Evolutionary conservation across 2,329 filamentous ascomycete species (phyloP).

Genomic region (Aspergillus sp.): DNA sequence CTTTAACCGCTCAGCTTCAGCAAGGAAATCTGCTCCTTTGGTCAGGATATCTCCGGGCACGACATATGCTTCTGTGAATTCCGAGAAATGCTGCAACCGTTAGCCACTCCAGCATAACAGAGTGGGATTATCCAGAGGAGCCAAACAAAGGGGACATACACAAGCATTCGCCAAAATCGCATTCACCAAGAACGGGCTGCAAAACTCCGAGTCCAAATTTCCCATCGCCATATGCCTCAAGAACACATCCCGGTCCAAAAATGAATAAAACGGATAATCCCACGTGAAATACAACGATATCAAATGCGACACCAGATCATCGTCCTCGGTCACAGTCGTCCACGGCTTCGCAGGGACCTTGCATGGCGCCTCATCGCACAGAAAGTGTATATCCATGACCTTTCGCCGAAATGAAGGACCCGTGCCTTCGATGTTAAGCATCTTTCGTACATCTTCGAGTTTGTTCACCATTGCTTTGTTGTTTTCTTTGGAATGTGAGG

Average conservation of each 20-base stretch:
- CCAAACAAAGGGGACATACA: conserved; percentile 18
- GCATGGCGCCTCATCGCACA: conserved; percentile 30
- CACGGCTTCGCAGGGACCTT: conserved; percentile 50
- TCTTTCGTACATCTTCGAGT: conserved; percentile 22
- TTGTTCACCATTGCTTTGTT: conserved; percentile 15
- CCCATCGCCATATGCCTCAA: conserved; percentile 44
- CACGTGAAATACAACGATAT: conserved; percentile 91
- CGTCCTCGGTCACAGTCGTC: conserved; percentile 73
- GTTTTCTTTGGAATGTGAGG: neutral
- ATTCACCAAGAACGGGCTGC: conserved; percentile 82
- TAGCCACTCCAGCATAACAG: neutral
- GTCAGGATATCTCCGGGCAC: conserved; percentile 30
- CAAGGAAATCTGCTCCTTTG: conserved; percentile 30
- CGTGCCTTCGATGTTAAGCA: conserved; percentile 25
- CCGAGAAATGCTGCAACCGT: conserved; percentile 27
- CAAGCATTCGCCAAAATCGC: conserved; percentile 63
- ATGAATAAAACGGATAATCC: conserved; percentile 79
- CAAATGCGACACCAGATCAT: conserved; percentile 68
- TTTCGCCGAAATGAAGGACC: conserved; percentile 28
- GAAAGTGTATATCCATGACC: conserved; percentile 37
- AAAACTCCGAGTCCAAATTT: conserved; percentile 58
- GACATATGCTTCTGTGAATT: conserved; percentile 33
- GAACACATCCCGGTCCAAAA: conserved; percentile 74
- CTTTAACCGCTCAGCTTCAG: conserved; percentile 29
- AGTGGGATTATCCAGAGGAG: neutral